Percentiles rank a stretch among this genome's conserved stretches.
Evolutionary conservation across 2,329 filamentous ascomycete genomes (phyloP).

Genomic region (Bipolaris zeicola): DNA sequence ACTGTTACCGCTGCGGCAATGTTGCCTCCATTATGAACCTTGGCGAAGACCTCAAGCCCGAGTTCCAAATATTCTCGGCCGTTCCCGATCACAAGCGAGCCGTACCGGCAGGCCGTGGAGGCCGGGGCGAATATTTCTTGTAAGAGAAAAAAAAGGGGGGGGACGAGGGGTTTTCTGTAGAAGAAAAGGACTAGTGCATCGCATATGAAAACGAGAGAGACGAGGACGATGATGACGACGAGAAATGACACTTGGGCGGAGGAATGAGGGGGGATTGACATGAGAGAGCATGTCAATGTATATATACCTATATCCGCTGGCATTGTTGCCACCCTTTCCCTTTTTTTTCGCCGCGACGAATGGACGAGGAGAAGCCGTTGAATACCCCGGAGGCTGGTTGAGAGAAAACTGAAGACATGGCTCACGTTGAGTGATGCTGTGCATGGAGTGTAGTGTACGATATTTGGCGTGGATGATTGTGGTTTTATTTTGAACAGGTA

Average conservation of each 20-base stretch:
- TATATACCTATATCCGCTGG: neutral
- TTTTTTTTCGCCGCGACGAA: neutral
- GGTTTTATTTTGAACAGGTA: neutral
- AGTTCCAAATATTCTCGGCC: slow-evolving; percentile 90
- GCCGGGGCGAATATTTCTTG: slow-evolving; percentile 59
- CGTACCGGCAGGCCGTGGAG: slow-evolving; percentile 68
- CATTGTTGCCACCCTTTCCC: neutral
- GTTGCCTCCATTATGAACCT: slow-evolving; percentile 92
- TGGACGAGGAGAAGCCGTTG: neutral
- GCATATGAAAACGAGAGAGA: neutral
- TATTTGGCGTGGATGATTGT: neutral
- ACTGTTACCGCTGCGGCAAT: slow-evolving; percentile 61
- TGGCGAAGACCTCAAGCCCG: slow-evolving; percentile 86
- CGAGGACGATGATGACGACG: neutral
- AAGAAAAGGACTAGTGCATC: neutral
- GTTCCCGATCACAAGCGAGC: slow-evolving; percentile 86
- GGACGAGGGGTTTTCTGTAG: neutral
- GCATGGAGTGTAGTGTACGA: neutral
- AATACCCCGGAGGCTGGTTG: neutral
- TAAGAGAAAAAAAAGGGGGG: slow-evolving; percentile 26
- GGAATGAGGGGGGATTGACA: neutral
- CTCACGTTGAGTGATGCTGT: neutral
- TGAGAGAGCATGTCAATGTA: neutral
- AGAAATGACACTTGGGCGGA: neutral
- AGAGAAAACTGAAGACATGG: neutral